Percentiles rank a stretch among this genome's conserved stretches.
Evolutionary conservation across 2,329 filamentous ascomycete species (phyloP).

Genomic region (Magnaporthiopsis incrustans): DNA sequence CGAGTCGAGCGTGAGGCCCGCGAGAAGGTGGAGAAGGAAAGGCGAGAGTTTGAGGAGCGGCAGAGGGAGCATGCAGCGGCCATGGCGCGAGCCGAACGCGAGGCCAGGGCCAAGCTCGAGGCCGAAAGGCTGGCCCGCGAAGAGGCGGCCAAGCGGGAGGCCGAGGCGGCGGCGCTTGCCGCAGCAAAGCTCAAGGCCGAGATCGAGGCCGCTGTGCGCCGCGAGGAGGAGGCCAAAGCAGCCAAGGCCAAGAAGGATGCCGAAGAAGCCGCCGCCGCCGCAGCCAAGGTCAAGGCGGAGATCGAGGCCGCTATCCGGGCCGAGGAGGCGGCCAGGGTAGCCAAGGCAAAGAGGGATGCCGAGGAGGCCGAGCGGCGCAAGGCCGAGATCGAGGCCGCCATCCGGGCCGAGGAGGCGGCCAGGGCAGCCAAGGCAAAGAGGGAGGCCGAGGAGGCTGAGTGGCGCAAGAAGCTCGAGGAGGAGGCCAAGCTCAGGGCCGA

Average conservation of each 20-base stretch:
- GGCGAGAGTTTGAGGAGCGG: neutral
- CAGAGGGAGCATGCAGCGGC: neutral
- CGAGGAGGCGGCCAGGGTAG: constrained; percentile 26
- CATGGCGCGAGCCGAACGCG: neutral
- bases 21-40: neutral
- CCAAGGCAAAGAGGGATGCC: constrained; percentile 18
- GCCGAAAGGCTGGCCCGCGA: constrained; percentile 29
- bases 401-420: constrained; percentile 27
- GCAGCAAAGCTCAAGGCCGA: constrained; percentile 23
- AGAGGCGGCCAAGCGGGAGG: constrained; percentile 30
- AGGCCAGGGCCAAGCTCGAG: neutral
- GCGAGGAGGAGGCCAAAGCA: constrained; percentile 25
- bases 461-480: constrained; percentile 38
- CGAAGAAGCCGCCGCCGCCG: constrained; percentile 22
- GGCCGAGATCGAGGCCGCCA: constrained; percentile 31
- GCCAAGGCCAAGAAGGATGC: constrained; percentile 20
- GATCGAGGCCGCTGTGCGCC: constrained; percentile 32
- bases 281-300: constrained; percentile 30
- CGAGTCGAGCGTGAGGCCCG: too few relatives aligned
- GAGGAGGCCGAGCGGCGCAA: constrained; percentile 32
- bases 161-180: constrained; percentile 38
- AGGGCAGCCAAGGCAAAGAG: constrained; percentile 19
- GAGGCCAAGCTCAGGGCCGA: constrained; percentile 33
- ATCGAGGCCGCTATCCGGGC: constrained; percentile 28
- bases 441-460: constrained; percentile 27